A percentile compares a stretch with the other conserved stretches of the same genome.
Evolutionary conservation across 163 green algal species (phyloP).

Genomic region (Smithsoniella earleae): DNA sequence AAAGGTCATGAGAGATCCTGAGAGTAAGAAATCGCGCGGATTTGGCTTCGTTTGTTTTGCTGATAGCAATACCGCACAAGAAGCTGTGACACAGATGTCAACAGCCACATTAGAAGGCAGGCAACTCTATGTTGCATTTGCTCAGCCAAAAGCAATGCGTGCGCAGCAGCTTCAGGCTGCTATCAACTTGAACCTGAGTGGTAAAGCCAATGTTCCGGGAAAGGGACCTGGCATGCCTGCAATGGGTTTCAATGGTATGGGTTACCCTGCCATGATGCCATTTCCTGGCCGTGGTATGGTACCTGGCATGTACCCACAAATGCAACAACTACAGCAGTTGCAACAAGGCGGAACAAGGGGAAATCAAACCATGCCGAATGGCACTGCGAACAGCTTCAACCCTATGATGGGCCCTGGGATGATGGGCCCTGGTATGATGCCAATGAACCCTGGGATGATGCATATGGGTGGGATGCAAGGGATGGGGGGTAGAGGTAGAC

Average conservation of each 20-base stretch:
- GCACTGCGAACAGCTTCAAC: constrained; percentile 11
- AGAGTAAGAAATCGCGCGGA: constrained; percentile 72
- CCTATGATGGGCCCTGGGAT: constrained; percentile 24
- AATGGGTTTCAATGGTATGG: constrained; percentile 17
- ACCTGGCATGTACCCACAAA: constrained; percentile 28
- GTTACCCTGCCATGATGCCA: constrained; percentile 15
- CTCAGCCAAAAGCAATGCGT: constrained; percentile 83
- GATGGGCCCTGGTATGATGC: not conserved
- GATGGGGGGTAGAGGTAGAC: not conserved
- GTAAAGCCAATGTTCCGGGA: constrained; percentile 1
- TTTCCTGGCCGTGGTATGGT: constrained; percentile 26
- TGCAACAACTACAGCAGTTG: constrained; percentile 11
- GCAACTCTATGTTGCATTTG: constrained; percentile 87
- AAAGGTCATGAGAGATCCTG: constrained; percentile 88
- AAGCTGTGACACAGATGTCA: constrained; percentile 86
- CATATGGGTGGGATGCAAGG: constrained; percentile 11
- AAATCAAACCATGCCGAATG: constrained; percentile 6
- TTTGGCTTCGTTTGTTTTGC: constrained; percentile 85
- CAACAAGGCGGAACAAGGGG: not conserved
- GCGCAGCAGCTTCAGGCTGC: constrained; percentile 33
- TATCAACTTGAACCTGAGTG: constrained; percentile 20
- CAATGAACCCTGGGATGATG: not conserved
- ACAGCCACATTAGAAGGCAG: constrained; percentile 84
- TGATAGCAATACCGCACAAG: constrained; percentile 69
- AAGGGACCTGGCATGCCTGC: constrained; percentile 8